Conservation (phyloP, 1,139 yeast species). For the Suhomyces anneliseae region DNA sequence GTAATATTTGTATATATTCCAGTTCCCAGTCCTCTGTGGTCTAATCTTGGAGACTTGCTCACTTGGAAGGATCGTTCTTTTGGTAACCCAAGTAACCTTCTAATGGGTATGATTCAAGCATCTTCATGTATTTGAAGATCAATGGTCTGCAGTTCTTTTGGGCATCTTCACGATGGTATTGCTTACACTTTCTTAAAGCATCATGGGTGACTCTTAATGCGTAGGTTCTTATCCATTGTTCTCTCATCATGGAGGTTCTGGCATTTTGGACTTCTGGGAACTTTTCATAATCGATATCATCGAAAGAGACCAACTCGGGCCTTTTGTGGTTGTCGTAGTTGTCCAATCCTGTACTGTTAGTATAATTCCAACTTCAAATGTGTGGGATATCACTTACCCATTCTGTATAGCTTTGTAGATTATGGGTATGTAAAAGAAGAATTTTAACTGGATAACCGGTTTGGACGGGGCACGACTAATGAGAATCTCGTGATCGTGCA, state of each 20-base stretch:
- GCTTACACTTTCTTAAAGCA: slow-evolving; percentile 74
- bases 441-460: slow-evolving; percentile 21
- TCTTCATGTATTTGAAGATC: slow-evolving; percentile 74
- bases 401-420: slow-evolving; percentile 5
- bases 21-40: background rate
- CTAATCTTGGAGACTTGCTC: slow-evolving; percentile 13
- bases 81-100: slow-evolving; percentile 80
- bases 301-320: slow-evolving; percentile 79
- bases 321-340: slow-evolving; percentile 55
- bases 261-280: slow-evolving; percentile 65
- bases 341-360: slow-evolving; percentile 31
- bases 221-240: slow-evolving; percentile 74
- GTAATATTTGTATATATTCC: background rate
- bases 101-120: slow-evolving; percentile 67
- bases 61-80: slow-evolving; percentile 81
- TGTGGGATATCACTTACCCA: slow-evolving; percentile 6
- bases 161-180: slow-evolving; percentile 76
- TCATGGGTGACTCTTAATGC: slow-evolving; percentile 69
- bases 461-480: slow-evolving; percentile 8
- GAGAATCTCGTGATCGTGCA: background rate
- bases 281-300: slow-evolving; percentile 76
- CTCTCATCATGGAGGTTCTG: slow-evolving; percentile 74
- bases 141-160: slow-evolving; percentile 61
- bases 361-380: background rate
- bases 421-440: slow-evolving; percentile 17